These are phyloP conservation scores for Brassica balearica DNA, from an alignment of 441 rosid genomes.

Conservation along the genomic window DNA sequence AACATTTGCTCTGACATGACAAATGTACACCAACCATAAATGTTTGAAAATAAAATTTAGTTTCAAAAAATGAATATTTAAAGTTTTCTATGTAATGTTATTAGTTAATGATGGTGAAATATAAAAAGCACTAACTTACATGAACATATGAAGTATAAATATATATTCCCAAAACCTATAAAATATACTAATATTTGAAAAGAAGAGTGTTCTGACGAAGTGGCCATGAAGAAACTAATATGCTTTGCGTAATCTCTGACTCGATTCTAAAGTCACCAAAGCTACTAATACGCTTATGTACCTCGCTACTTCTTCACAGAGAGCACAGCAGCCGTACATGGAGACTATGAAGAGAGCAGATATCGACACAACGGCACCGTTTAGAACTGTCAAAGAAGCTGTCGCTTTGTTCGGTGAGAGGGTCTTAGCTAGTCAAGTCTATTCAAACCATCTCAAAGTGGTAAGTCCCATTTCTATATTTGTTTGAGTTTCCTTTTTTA, in stretches of 20 bases:
- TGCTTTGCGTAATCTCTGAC: constrained; percentile 41
- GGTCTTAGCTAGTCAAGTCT: constrained; percentile 72
- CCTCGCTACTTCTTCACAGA: constrained; percentile 11
- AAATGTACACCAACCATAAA: no score
- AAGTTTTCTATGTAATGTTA: no score
- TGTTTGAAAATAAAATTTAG: no score
- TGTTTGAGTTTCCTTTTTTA: neutral
- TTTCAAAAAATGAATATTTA: no score
- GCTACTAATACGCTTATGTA: constrained; percentile 30
- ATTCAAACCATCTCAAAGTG: constrained; percentile 62
- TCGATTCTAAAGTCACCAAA: constrained; percentile 21
- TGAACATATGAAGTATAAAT: no score
- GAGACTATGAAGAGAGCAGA: constrained; percentile 64
- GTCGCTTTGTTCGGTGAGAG: constrained; percentile 84
- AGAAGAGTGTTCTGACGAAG: constrained; percentile 71
- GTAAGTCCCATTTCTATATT: constrained; percentile 27
- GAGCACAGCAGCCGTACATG: constrained; percentile 32
- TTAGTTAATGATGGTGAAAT: no score
- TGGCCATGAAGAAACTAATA: constrained; percentile 83
- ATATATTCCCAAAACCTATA: neutral
- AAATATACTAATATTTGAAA: neutral
- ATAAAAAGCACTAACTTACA: no score
- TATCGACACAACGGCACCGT: constrained; percentile 81
- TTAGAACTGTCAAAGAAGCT: constrained; percentile 83
- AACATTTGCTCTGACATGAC: no score